Evolutionary conservation across 345 rosid genomes (phyloP), one percentile per base, ranked within the genome.

Genomic region (Populus deltoides): DNA sequence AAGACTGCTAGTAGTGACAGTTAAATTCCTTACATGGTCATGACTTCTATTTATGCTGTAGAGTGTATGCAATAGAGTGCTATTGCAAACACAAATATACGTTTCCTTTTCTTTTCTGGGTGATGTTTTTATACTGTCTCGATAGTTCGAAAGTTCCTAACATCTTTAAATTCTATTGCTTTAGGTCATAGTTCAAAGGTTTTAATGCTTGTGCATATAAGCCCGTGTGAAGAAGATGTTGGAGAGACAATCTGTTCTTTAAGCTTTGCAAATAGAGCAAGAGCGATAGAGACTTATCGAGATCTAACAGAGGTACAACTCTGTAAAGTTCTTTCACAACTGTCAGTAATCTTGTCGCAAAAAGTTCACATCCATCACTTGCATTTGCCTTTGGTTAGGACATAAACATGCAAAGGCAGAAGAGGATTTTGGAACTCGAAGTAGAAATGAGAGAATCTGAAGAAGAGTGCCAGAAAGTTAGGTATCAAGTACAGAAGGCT

Each of bases 131-230:
- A 2, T 6, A 39, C 36, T 43, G 20, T 49, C 43, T 43, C n/a
- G n/a, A 27, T 36, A n/a, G 20, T n/a, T 49, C 29, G 5, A 63
- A 24, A 29, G 29, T 20, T 68, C 61, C 20, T 66, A 53, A 83
- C 33, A 33, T 36, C 65, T 63, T 35, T 75, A 27, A 74, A 43
- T 75, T 75, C 65, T 57, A 63, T 81, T 71, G 27, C 79, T 79
- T 31, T 67, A 93, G 98, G 97, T 55, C 85, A 78, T 74, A 86
- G 87, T 78, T 93, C 99, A 11, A 95, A 95, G 87, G 94, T 92
- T 76, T 49, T 95, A 87, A 93, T 95, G 98, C 91, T 93, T 62
- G 94, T 91, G 71, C 98, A 95, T 77, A 84, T 92, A 69, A 93
- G 98, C 81, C 97, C 92, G 15, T 83, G 88, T 69, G 90, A 90